Evolutionary conservation across 2,329 filamentous ascomycete genomes (phyloP).

Genomic region (Neonectria hederae): DNA sequence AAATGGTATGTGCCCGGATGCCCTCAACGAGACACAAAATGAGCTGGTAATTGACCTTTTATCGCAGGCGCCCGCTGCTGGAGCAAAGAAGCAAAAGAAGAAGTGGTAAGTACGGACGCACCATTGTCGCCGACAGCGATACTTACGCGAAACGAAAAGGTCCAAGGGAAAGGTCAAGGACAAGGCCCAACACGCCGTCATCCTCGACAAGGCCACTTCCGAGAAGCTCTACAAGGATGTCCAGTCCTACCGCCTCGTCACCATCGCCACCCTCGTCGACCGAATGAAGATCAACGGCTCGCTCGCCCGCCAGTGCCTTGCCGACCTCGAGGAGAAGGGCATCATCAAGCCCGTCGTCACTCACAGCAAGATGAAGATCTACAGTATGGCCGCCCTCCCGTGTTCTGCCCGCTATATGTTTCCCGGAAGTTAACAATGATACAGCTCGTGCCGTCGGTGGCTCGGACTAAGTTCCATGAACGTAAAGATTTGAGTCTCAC

Average conservation of each 20-base stretch:
- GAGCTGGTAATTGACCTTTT: constrained; percentile 36
- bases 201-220: constrained; percentile 96
- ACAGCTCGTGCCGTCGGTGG: constrained; percentile 69
- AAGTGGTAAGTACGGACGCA: constrained; percentile 51
- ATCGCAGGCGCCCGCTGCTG: constrained; percentile 55
- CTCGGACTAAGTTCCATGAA: constrained; percentile 52
- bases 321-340: constrained; percentile 96
- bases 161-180: constrained; percentile 88
- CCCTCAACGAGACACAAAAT: constrained; percentile 20
- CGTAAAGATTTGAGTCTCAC: constrained; percentile 48
- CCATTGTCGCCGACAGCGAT: constrained; percentile 26
- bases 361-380: constrained; percentile 98
- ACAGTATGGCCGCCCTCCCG: constrained; percentile 69
- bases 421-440: constrained; percentile 42
- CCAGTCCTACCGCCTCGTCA: constrained; percentile 99
- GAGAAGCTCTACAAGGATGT: constrained; percentile 99
- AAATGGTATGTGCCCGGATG: constrained; percentile 51
- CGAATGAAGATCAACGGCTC: constrained; percentile 99
- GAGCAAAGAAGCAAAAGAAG: constrained; percentile 63
- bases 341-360: constrained; percentile 97
- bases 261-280: constrained; percentile 97
- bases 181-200: constrained; percentile 99
- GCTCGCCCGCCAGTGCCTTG: constrained; percentile 87
- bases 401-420: constrained; percentile 5
- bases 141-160: constrained; percentile 37